phyloP scores from a whole-genome alignment of 2,329 filamentous ascomycete genomes.

The Hymenotorrendiella dingleyae region DNA sequence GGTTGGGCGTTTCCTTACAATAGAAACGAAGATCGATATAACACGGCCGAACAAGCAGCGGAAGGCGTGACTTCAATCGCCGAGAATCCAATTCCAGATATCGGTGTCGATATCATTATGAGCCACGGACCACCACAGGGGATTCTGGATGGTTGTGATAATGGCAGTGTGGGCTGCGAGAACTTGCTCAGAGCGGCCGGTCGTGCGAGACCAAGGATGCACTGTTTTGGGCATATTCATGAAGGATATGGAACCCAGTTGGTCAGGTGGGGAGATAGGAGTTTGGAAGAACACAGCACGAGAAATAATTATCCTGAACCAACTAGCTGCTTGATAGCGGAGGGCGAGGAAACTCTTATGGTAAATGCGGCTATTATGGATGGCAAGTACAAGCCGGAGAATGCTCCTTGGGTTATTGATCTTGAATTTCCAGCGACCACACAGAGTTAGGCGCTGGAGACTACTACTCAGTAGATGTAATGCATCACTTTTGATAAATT shows the following conservation, averaged over 20 bases:
- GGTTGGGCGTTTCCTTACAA: constrained; percentile 29
- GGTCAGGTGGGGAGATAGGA: constrained; percentile 40
- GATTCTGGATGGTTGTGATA: constrained; percentile 38
- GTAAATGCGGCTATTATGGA: constrained; percentile 52
- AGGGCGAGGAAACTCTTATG: constrained; percentile 48
- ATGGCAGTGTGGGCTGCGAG: constrained; percentile 41
- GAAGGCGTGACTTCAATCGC: constrained; percentile 15
- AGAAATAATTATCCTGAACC: constrained; percentile 8
- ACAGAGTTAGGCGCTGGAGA: too few species aligned
- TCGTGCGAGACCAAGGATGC: constrained; percentile 45
- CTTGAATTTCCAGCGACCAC: not conserved
- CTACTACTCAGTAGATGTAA: too few species aligned
- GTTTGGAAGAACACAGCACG: constrained; percentile 17
- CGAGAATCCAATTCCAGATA: constrained; percentile 17
- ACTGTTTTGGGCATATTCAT: constrained; percentile 60
- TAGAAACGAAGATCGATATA: constrained; percentile 27
- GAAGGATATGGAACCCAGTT: constrained; percentile 47
- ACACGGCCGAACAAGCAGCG: constrained; percentile 11
- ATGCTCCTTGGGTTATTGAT: constrained; percentile 8
- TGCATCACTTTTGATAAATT: too few species aligned
- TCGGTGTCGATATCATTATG: constrained; percentile 46
- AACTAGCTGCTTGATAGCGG: constrained; percentile 6
- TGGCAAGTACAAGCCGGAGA: constrained; percentile 23
- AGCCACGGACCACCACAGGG: constrained; percentile 54
- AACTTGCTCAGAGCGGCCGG: constrained; percentile 45